Evolutionary conservation across 2,329 filamentous ascomycete genomes (phyloP).

Genomic region (Phoma sp.): DNA sequence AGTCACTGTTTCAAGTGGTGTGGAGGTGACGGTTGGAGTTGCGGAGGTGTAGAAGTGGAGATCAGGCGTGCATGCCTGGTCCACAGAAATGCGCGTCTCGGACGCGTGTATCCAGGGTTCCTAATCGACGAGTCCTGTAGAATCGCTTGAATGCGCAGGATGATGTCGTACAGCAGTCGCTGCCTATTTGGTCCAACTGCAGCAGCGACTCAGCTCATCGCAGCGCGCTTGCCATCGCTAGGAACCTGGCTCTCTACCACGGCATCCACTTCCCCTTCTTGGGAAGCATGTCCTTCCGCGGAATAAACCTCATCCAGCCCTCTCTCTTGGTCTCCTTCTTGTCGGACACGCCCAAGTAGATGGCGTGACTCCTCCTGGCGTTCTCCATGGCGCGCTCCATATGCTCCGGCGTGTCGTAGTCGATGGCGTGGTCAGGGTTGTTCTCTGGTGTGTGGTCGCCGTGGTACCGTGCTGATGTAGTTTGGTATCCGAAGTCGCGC

Average conservation of each 20-base stretch:
- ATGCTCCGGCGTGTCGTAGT: conserved; percentile 30
- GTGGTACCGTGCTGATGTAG: conserved; percentile 30
- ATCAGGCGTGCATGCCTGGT: background rate
- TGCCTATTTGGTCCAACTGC: background rate
- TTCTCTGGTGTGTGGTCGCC: conserved; percentile 38
- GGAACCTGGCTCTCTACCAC: background rate
- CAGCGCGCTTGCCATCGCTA: background rate
- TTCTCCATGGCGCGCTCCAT: conserved; percentile 33
- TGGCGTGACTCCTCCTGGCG: conserved; percentile 33
- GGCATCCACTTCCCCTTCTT: conserved; percentile 18
- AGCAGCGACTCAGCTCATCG: background rate
- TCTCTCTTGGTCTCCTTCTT: conserved; percentile 27
- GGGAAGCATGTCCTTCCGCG: conserved; percentile 15
- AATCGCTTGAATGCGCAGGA: background rate
- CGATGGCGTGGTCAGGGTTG: conserved; percentile 35
- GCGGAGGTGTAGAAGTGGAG: background rate
- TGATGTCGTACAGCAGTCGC: background rate
- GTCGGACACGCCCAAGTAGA: conserved; percentile 28
- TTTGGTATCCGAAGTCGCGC: conserved; percentile 35
- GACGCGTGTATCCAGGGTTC: background rate
- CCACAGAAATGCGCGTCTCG: conserved; percentile 11
- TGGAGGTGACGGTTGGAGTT: conserved; percentile 11
- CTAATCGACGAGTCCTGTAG: background rate
- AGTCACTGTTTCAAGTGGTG: conserved; percentile 2
- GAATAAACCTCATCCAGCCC: conserved; percentile 31